Base-by-base conservation (phyloP, 139 green algal genomes). In the Penium margaritaceum region DNA sequence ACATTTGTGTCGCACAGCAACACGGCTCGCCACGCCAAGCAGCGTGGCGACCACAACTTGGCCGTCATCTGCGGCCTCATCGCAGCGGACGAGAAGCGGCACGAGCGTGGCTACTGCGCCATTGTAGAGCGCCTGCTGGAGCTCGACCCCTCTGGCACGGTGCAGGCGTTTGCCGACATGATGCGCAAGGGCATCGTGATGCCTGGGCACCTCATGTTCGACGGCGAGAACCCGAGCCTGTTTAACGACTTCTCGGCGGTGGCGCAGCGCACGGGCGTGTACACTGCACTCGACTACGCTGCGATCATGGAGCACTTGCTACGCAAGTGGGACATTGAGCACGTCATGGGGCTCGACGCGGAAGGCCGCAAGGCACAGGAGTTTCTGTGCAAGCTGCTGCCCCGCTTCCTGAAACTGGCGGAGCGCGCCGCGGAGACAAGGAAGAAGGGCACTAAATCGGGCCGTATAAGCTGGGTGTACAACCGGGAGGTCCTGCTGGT, bases 161-260 rank as follows among this genome's bases (percentile, higher is more conserved):
- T 96, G 84, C 57, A 96, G 14, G 90, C 88, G 1, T 98, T 97
- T 77, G 89, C 84, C 9, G 94, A 97, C 87, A 99, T 99, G 94
- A 98, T 99, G 91, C 81, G 78, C 47, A 97, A 97, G 86, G 89
- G 96, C 86, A 98, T 99, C 74, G 90, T 96, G 6, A 99, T 99
- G 94, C 91, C 91, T 21, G 93, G 93, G 12, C 91, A 97, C 83
- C 78, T 96, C 5, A 97, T 99, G 94, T 75, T 96, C 69, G 94
- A 98, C 83, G 78, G 76, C 33, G 78, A 91, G 84, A 93, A 95
- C 79, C 38, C 68, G 19, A 75, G 47, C 32, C 70, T 84, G 3
- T 87, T 83, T 1, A 32, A 63, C 24, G 94, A 98, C 84, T 99
- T 97, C 76, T 95, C 91, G 1, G 38, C 30, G n/a, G 92, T 99